Evolutionary conservation across 2,329 filamentous ascomycete genomes (phyloP).

Genomic region (Leptographium wingfieldii): DNA sequence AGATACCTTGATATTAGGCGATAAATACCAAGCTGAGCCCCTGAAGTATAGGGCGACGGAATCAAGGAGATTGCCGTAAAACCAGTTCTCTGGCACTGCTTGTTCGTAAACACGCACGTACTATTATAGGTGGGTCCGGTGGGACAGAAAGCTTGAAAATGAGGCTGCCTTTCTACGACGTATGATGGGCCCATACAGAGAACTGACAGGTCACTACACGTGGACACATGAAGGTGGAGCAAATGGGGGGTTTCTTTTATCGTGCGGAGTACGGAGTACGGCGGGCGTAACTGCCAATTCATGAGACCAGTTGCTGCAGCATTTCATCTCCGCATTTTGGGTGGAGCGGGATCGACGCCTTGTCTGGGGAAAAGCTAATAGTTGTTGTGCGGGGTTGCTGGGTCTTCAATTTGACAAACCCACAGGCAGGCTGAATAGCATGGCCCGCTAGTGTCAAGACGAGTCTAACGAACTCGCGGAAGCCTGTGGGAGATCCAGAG

Average conservation of each 20-base stretch:
- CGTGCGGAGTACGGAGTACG: too few relatives aligned
- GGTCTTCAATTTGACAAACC: background rate
- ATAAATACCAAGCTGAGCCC: too few relatives aligned
- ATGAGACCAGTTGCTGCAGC: background rate
- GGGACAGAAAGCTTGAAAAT: background rate
- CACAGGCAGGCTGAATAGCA: background rate
- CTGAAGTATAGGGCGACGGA: too few relatives aligned
- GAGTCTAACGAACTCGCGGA: background rate
- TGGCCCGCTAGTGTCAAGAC: background rate
- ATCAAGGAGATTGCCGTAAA: too few relatives aligned
- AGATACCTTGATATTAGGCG: too few relatives aligned
- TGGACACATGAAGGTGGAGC: background rate
- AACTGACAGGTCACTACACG: background rate
- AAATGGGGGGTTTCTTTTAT: too few relatives aligned
- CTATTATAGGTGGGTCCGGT: too few relatives aligned
- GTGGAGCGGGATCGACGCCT: background rate
- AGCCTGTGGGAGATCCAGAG: background rate
- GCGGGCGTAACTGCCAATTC: background rate
- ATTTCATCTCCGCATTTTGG: background rate
- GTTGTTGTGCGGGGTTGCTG: background rate
- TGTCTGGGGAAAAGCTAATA: background rate
- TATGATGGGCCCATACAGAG: background rate
- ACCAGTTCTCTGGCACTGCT: too few relatives aligned
- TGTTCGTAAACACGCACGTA: too few relatives aligned
- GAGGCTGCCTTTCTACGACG: background rate